Conservation (phyloP, 768 basidiomycete species). For the Pleurotus djamor region DNA sequence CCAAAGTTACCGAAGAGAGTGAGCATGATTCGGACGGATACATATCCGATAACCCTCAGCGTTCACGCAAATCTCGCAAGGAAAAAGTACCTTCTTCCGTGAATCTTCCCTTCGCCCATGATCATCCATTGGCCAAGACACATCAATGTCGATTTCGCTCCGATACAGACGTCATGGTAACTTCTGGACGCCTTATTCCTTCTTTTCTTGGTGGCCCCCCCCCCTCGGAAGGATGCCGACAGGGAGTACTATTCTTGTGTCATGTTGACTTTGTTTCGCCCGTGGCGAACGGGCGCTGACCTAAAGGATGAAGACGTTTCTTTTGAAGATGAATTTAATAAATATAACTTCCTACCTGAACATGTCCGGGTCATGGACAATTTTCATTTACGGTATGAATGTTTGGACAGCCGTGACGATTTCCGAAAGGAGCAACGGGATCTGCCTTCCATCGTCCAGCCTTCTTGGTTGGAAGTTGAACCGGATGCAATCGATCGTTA, state of each 20-base stretch:
- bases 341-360: slow-evolving; percentile 6
- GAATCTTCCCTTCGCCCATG: no score
- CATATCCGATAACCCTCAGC: no score
- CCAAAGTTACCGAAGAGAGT: no score
- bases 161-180: no score
- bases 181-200: slow-evolving; percentile 4
- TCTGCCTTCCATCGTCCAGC: neutral
- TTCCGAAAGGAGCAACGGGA: slow-evolving; percentile 8
- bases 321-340: slow-evolving; percentile 20
- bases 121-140: no score
- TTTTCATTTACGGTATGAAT: slow-evolving; percentile 23
- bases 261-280: slow-evolving; percentile 31
- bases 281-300: slow-evolving; percentile 25
- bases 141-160: no score
- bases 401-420: slow-evolving; percentile 22
- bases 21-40: no score
- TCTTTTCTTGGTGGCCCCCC: slow-evolving; percentile 25
- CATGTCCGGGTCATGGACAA: slow-evolving; percentile 16
- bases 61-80: no score
- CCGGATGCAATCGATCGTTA: neutral
- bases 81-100: no score
- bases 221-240: slow-evolving; percentile 29
- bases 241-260: slow-evolving; percentile 26
- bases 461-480: neutral
- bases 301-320: slow-evolving; percentile 15